A percentile compares a stretch with the other conserved stretches of the same genome.
Conservation (phyloP, 352 stramenopile genomes). For the Globisporangium barbulae region DNA sequence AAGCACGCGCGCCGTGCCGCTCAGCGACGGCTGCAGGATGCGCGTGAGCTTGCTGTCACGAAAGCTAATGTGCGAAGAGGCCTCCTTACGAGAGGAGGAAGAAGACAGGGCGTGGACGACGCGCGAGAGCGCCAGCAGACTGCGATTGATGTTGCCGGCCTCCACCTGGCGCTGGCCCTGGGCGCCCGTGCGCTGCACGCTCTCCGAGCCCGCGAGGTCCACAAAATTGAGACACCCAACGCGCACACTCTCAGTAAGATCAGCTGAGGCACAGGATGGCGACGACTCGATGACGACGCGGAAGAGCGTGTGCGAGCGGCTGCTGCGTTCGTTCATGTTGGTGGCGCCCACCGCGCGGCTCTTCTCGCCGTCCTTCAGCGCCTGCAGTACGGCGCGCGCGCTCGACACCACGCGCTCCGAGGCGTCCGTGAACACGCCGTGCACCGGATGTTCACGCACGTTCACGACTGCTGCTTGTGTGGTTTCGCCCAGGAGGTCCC, state of each 20-base stretch:
- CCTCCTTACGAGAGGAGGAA: neutral
- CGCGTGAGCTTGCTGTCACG: conserved; percentile 27
- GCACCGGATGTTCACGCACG: conserved; percentile 43
- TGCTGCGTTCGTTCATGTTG: conserved; percentile 57
- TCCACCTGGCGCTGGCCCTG: conserved; percentile 16
- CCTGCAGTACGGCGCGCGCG: conserved; percentile 32
- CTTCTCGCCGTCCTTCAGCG: conserved; percentile 41
- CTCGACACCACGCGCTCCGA: conserved; percentile 40
- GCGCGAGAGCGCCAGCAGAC: conserved; percentile 7
- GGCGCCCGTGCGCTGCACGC: conserved; percentile 13
- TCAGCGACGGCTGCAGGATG: conserved; percentile 22
- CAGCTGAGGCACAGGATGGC: neutral
- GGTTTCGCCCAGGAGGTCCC: neutral
- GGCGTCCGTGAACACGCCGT: conserved; percentile 49
- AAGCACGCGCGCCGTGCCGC: conserved; percentile 7
- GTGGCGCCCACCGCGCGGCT: conserved; percentile 37
- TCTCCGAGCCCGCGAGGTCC: conserved; percentile 26
- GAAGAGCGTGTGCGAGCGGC: conserved; percentile 57
- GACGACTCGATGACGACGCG: conserved; percentile 34
- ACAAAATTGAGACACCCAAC: conserved; percentile 29
- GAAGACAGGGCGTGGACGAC: conserved; percentile 3
- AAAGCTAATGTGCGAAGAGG: conserved; percentile 15
- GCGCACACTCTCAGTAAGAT: conserved; percentile 18
- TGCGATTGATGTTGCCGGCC: conserved; percentile 2
- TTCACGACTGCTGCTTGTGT: conserved; percentile 18